phyloP scores from a whole-genome alignment of 140 eudicot genomes.

The Oenanthe javanica region DNA sequence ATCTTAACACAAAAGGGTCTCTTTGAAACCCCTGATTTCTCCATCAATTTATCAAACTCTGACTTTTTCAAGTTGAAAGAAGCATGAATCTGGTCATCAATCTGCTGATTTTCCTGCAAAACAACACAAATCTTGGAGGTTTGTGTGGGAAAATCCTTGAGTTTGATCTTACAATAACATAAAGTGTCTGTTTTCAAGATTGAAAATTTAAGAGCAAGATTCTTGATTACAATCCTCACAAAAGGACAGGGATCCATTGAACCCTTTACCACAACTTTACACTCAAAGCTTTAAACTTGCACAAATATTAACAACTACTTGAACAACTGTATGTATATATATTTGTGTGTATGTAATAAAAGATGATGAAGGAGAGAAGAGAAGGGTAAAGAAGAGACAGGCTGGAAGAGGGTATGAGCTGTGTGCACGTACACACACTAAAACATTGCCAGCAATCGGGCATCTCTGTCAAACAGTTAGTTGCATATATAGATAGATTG shows the following conservation, averaged over 20 bases:
- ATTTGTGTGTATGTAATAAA: neutral
- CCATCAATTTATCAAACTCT: conserved; percentile 46
- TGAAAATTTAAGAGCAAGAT: conserved; percentile 37
- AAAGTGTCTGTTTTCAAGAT: conserved; percentile 5
- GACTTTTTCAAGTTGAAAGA: conserved; percentile 49
- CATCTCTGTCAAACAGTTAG: conserved; percentile 13
- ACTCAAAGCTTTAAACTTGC: neutral
- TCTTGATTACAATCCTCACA: conserved; percentile 51
- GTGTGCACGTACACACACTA: conserved; percentile 42
- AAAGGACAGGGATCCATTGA: conserved; percentile 93
- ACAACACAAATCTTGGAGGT: conserved; percentile 21
- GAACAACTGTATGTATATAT: neutral
- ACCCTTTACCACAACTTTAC: conserved; percentile 1
- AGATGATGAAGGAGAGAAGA: neutral
- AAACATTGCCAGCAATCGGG: conserved; percentile 16
- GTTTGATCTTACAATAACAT: conserved; percentile 52
- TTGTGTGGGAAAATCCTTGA: conserved; percentile 47
- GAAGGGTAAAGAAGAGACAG: neutral
- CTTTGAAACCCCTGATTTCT: conserved; percentile 14
- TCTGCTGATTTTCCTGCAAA: conserved; percentile 20
- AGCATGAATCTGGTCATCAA: conserved; percentile 45
- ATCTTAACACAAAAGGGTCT: conserved; percentile 28
- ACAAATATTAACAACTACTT: neutral
- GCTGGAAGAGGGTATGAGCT: conserved; percentile 30
- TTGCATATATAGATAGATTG: neutral